Base-by-base conservation (phyloP, 1,284 basidiomycete genomes). In the Ceratobasidium sp. region DNA sequence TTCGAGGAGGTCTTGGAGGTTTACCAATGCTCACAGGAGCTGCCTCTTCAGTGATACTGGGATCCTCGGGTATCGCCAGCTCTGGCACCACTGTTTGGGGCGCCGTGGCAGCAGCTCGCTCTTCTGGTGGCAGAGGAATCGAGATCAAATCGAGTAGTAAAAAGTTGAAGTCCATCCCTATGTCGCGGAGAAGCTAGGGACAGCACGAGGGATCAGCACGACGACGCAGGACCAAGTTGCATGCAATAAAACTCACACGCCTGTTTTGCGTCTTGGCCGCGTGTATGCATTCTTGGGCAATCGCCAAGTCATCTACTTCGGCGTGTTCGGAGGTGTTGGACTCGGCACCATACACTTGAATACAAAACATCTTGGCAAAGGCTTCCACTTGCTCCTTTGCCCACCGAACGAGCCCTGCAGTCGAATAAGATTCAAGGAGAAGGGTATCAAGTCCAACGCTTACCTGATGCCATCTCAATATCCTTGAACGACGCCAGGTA, bases 401-500 rank as follows among this genome's bases (percentile, higher is more conserved):
- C 98, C 97, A 99, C 71, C 95, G 92, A 30, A 99, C 94, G 82
- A 99, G 97, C 10, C 92, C 96, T 96, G 78, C 30, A 14, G 74
- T 54, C 52, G 50, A 55, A 27, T n/a, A 20, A 35, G 20, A 14
- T 23, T 16, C 5, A 38, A 16, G 57, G 50, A 27, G 38, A 44
- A 52, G 16, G 23, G 33, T 6, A 35, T 55, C 35, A 44, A 33
- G 20, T 14, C 33, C 14, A 20, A 23, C 2, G 81, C 94, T 81
- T 81, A 96, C 96, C 90, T 76, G 95, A 97, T 0, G 97, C 94
- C 82, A 96, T 95, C 79, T 94, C 92, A 82, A 96, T 96, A 84
- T 98, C 97, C 84, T 93, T 95, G 85, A 98, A 99, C 66, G 96
- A 97, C 0, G 92, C 92, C 83, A 98, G 89, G 85, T 96, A 99